phyloP scores from a whole-genome alignment of 176 grass and related monocot genomes.

The Triticum aestivum region IWGSC_CS_RefSeq_v2.1 NC_057809.1:555134793-555135292 shows the following conservation, averaged over 20 bases:
- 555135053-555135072: neutral
- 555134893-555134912: neutral
- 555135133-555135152: neutral
- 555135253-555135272: neutral
- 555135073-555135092: neutral
- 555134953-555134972: neutral
- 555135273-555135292: neutral
- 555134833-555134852: neutral
- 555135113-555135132: neutral
- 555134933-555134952: neutral
- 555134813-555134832: neutral
- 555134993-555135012: neutral
- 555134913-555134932: neutral
- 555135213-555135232: conserved; percentile 10
- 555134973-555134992: neutral
- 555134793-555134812: neutral
- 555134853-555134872: neutral
- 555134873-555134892: neutral
- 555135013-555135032: neutral
- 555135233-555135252: neutral
- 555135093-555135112: neutral
- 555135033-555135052: neutral
- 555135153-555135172: conserved; percentile 4
- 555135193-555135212: neutral
- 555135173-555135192: neutral